Evolutionary conservation across 1,139 yeast species (phyloP).

Genomic region (Eremothecium coryli): DNA sequence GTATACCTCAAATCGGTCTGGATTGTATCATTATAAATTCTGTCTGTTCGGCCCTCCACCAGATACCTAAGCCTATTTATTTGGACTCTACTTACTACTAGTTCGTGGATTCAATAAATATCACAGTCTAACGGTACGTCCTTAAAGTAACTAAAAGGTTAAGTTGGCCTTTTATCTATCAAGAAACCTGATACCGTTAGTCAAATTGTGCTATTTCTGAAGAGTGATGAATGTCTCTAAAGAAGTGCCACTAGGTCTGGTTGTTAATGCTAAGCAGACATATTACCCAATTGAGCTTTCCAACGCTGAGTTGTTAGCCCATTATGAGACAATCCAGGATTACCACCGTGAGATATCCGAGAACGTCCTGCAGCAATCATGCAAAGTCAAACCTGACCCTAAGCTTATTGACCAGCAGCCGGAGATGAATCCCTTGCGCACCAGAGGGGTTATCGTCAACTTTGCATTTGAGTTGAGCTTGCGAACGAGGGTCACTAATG

Average conservation of each 20-base stretch:
- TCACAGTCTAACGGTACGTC: too few relatives aligned
- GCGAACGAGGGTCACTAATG: slow-evolving; percentile 50
- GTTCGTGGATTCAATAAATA: too few relatives aligned
- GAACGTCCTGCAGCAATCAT: slow-evolving; percentile 34
- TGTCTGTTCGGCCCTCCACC: too few relatives aligned
- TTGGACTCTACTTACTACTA: too few relatives aligned
- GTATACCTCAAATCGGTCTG: too few relatives aligned
- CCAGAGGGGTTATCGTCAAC: slow-evolving; percentile 45
- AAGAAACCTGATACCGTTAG: too few relatives aligned
- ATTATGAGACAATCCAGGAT: slow-evolving; percentile 40
- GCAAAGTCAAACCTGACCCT: slow-evolving; percentile 40
- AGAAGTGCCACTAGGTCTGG: slow-evolving; percentile 27
- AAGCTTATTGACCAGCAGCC: slow-evolving; percentile 56
- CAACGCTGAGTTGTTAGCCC: slow-evolving; percentile 41
- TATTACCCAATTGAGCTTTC: slow-evolving; percentile 44
- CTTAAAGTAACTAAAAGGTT: too few relatives aligned
- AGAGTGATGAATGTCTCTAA: too few relatives aligned
- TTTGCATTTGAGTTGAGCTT: slow-evolving; percentile 51
- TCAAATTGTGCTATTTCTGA: too few relatives aligned
- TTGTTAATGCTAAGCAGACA: slow-evolving; percentile 33
- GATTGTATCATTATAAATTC: too few relatives aligned
- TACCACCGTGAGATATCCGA: slow-evolving; percentile 45
- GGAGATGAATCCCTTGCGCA: slow-evolving; percentile 42
- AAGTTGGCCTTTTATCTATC: too few relatives aligned
- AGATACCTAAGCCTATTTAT: too few relatives aligned